Evolutionary conservation across 176 grass and related monocot genomes (phyloP).

Genomic region (Oryza brachyantha): DNA sequence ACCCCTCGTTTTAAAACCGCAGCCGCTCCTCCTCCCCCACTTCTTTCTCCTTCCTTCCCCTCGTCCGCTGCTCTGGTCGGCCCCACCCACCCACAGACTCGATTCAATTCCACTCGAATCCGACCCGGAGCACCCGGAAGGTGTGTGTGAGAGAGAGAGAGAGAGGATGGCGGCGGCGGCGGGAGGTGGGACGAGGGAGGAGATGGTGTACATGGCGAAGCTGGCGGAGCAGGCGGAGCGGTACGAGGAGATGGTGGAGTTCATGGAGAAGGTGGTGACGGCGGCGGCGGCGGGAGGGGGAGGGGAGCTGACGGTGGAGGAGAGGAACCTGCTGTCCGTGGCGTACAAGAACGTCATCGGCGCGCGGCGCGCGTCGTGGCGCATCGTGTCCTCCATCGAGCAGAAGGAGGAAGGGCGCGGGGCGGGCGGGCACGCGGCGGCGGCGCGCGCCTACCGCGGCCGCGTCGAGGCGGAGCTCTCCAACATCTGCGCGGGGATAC

Average conservation of each 20-base stretch:
- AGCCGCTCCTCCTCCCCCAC: conserved; percentile 35
- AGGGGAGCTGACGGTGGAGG: conserved; percentile 83
- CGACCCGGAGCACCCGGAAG: neutral
- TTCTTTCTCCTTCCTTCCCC: conserved; percentile 21
- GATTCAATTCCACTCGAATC: neutral
- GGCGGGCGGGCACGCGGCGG: conserved; percentile 51
- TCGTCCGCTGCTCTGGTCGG: neutral
- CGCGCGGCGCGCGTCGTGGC: conserved; percentile 84
- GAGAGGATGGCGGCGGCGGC: conserved; percentile 39
- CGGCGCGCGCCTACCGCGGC: conserved; percentile 58
- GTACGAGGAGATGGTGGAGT: conserved; percentile 99
- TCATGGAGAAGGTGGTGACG: conserved; percentile 90
- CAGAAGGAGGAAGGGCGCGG: conserved; percentile 93
- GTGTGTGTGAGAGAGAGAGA: neutral
- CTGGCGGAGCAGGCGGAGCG: conserved; percentile 98
- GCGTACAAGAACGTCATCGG: conserved; percentile 99
- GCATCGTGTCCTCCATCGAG: conserved; percentile 97
- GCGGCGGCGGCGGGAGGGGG: conserved; percentile 24
- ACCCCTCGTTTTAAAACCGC: conserved; percentile 40
- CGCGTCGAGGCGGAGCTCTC: conserved; percentile 88
- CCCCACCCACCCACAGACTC: neutral
- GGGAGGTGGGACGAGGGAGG: conserved; percentile 48
- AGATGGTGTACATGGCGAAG: conserved; percentile 97
- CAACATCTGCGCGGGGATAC: conserved; percentile 82
- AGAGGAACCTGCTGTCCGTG: conserved; percentile 95